Base-by-base conservation (phyloP, 176 grass and related monocot genomes). In the Eleusine indica region DNA sequence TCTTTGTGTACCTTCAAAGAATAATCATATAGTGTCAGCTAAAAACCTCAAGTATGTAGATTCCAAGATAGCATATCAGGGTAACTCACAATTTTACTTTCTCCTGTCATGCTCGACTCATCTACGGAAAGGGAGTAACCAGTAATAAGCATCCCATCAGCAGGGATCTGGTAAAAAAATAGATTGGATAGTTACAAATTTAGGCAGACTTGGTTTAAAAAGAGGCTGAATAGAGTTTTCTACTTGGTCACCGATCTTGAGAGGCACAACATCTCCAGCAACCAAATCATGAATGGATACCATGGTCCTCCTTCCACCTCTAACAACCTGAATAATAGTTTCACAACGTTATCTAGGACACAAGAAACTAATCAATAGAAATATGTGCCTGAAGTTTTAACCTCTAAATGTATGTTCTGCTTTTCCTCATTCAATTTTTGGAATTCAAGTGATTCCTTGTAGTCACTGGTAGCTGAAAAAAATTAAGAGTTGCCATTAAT, bases 171-270 rank as follows among this genome's bases (percentile, higher is more conserved):
- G 16, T 39, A 75, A 65, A 73, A 0, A 17, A 17, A 80, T 53
- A 39, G 17, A 13, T 29, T 35, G 32, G 32, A 35, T 35, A 2
- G 32, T 35, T 35, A 35, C 32, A 35, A 35, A 35, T 35, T 35
- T 35, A 35, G 32, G 32, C 32, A 35, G 32, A 77, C 7, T 48
- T 85, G 73, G 51, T 19, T 52, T 7, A 78, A 81, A 89, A 86
- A 49, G 21, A 70, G 7, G 66, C 17, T 40, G 29, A 78, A 70
- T 72, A 54, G 19, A n/a, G 10, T 63, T 82, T 73, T 10, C 18
- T 80, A 98, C 96, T 91, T 98, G 96, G 76, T 98, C 96, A 83
- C 96, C 96, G 83, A 98, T 98, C 52, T 98, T 98, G 43, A 98
- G 91, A 22, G 96, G 96, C 21, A 98, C 69, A 53, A 90, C 77